phyloP scores from a whole-genome alignment of 192 early-diverging fungal species.

The Coemansia erecta region DNA sequence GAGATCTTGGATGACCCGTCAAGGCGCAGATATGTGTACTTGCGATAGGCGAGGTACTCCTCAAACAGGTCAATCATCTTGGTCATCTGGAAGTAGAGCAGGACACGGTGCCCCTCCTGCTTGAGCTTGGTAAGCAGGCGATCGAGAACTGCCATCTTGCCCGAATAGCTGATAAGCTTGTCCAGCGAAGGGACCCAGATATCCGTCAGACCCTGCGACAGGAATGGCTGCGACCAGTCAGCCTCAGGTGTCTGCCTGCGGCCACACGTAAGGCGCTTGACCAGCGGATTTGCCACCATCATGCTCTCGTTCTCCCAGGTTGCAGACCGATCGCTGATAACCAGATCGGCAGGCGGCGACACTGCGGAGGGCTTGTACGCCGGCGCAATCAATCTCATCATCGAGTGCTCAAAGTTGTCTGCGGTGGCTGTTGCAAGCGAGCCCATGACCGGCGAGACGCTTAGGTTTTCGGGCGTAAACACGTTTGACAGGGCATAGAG shows the following conservation, averaged over 20 bases:
- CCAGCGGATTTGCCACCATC: constrained; percentile 30
- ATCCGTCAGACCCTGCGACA: constrained; percentile 57
- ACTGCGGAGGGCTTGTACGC: constrained; percentile 58
- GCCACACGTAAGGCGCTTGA: constrained; percentile 27
- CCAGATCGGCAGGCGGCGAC: constrained; percentile 61
- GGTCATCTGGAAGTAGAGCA: constrained; percentile 90
- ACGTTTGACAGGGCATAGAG: constrained; percentile 43
- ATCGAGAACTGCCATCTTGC: constrained; percentile 73
- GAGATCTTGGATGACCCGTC: constrained; percentile 86
- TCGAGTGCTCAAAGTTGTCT: constrained; percentile 32
- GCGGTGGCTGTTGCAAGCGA: constrained; percentile 30
- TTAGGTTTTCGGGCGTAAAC: constrained; percentile 34
- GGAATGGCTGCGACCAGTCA: constrained; percentile 47
- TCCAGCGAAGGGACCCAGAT: constrained; percentile 75
- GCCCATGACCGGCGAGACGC: constrained; percentile 30
- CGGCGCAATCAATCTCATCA: constrained; percentile 36
- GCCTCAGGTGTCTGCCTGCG: constrained; percentile 3
- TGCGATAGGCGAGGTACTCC: constrained; percentile 80
- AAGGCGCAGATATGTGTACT: constrained; percentile 84
- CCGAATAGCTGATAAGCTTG: constrained; percentile 76
- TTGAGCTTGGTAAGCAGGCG: constrained; percentile 68
- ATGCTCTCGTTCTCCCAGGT: constrained; percentile 53
- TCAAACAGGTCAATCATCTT: constrained; percentile 87
- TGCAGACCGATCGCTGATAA: constrained; percentile 65
- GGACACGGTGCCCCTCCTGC: constrained; percentile 72